Conservation (phyloP, 345 rosid species). For the Psidium guajava region DNA sequence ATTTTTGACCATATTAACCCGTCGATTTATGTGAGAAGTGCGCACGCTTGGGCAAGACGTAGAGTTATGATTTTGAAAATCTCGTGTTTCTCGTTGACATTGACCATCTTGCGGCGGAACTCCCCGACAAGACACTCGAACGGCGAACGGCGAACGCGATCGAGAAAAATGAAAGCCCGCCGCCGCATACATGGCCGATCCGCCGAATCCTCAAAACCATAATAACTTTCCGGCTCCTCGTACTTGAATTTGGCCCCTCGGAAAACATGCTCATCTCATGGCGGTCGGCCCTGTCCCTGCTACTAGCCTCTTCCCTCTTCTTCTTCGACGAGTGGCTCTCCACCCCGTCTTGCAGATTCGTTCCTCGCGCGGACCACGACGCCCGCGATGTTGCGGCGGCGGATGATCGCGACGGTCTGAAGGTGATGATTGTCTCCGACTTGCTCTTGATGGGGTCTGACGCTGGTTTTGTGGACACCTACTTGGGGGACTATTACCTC, state of each 20-base stretch:
- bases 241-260: not conserved
- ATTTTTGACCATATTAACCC: too few relatives aligned
- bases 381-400: not conserved
- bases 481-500: constrained; percentile 44
- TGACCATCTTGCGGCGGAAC: not conserved
- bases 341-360: constrained; percentile 29
- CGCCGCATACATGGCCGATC: not conserved
- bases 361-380: constrained; percentile 6
- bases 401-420: constrained; percentile 16
- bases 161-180: not conserved
- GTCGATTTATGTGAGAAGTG: too few relatives aligned
- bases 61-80: too few relatives aligned
- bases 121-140: not conserved
- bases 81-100: not conserved
- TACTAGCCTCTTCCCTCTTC: constrained; percentile 15
- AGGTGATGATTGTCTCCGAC: constrained; percentile 47
- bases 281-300: constrained; percentile 19
- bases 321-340: constrained; percentile 32
- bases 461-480: constrained; percentile 16
- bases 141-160: not conserved
- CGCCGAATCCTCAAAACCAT: constrained; percentile 6
- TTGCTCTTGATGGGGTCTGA: constrained; percentile 35
- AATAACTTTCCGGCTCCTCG: constrained; percentile 4
- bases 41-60: too few relatives aligned
- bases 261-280: constrained; percentile 11